Conservation (phyloP, 768 basidiomycete species). For the Amanita phalloides region DNA sequence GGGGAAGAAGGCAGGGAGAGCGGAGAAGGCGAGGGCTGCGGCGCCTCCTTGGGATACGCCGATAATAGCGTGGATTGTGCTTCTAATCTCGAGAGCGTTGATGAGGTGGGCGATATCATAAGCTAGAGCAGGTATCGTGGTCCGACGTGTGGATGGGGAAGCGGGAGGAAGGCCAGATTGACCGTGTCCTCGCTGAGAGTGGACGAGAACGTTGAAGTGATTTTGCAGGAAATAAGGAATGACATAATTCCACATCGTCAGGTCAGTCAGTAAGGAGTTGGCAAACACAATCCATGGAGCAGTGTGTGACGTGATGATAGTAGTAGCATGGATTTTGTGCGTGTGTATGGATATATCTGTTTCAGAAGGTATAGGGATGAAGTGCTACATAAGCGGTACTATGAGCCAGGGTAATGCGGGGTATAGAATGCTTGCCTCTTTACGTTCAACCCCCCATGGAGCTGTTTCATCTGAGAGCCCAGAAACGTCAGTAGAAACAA, state of each 20-base stretch:
- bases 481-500: constrained; percentile 50
- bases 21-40: constrained; percentile 34
- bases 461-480: constrained; percentile 35
- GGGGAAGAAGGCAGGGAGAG: constrained; percentile 19
- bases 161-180: constrained; percentile 23
- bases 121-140: constrained; percentile 35
- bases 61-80: constrained; percentile 32
- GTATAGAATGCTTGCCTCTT: constrained; percentile 22
- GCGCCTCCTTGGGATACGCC: constrained; percentile 48
- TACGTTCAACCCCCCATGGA: constrained; percentile 38
- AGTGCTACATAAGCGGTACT: constrained; percentile 19
- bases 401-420: not conserved
- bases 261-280: constrained; percentile 39
- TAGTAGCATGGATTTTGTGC: constrained; percentile 31
- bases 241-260: constrained; percentile 35
- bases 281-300: constrained; percentile 41
- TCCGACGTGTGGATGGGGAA: constrained; percentile 9
- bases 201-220: constrained; percentile 32
- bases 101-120: constrained; percentile 32
- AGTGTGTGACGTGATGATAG: constrained; percentile 24
- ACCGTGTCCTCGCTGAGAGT: constrained; percentile 45
- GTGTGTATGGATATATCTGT: constrained; percentile 11
- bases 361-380: constrained; percentile 24
- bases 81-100: constrained; percentile 20
- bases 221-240: constrained; percentile 27